Evolutionary conservation across 108 stramenopile genomes (phyloP), one percentile per base, ranked within the genome.

Genomic region (Discostella stelligeroides): DNA sequence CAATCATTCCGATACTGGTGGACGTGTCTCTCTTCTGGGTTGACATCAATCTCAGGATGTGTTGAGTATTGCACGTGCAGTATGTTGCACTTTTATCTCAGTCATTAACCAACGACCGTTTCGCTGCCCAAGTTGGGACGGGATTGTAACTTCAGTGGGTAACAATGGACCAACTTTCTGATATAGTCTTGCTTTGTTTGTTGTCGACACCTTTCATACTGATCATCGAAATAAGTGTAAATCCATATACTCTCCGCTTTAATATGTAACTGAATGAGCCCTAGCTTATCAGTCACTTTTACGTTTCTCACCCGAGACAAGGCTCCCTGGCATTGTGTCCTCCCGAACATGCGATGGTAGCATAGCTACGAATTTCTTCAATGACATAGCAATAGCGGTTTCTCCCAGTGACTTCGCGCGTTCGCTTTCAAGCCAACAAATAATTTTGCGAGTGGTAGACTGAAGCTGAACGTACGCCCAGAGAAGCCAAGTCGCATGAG

Each of bases 391-490:
- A 4, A 58, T 37, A 39, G 18, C 57, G 11, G 57, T 58, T 2
- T 58, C 57, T 9, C 34, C 14, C 57, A 58, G 40, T 58, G 57
- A 58, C 37, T 58, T 58, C 37, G 17, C 37, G 0, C 90, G 63
- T 51, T 93, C 92, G 10, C 68, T 51, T 60, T 90, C 86, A 5
- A 93, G 50, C 46, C 73, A 61, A 1, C 47, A 70, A 61, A 89
- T 85, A 0, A 73, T 62, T 48, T 74, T 57, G 21, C 63, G 48
- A 28, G 87, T 88, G 18, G 76, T 67, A 40, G 72, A 62, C 13
- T 86, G 79, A 17, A 87, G 60, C 53, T 84, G 85, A 34, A 88
- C 45, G 50, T 85, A 77, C 37, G 83, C 78, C 88, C 87, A 94
- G 28, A 84, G 55, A 25, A 88, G 30, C 67, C 88, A 90, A 9